A percentile compares a stretch with the other conserved stretches of the same genome.
These are phyloP conservation scores for Dothiorella sarmentorum DNA, from an alignment of 2,329 filamentous ascomycete species.

Conservation along the genomic window DNA sequence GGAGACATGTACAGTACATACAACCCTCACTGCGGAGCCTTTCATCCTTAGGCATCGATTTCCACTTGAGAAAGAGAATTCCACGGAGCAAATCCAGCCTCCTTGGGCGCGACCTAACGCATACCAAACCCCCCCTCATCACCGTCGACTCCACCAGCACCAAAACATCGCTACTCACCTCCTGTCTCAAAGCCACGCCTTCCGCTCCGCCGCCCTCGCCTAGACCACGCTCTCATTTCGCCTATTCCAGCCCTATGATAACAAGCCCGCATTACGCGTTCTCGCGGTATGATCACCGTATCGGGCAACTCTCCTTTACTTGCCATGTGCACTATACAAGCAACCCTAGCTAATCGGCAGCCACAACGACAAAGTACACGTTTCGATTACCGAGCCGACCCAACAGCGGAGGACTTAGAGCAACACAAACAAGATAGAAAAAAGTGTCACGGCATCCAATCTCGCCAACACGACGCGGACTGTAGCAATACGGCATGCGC, in stretches of 20 bases:
- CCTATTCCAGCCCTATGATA: constrained; percentile 11
- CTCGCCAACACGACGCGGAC: neutral
- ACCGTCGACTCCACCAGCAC: neutral
- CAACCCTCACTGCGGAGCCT: neutral
- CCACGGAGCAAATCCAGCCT: neutral
- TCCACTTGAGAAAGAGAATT: neutral
- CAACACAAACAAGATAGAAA: neutral
- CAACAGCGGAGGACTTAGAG: no score
- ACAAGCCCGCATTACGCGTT: constrained; percentile 3
- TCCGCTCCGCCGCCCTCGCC: neutral
- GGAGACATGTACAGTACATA: neutral
- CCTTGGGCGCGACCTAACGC: neutral
- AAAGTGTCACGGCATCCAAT: neutral
- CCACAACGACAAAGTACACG: neutral
- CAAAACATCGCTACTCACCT: constrained; percentile 2
- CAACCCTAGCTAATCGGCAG: neutral
- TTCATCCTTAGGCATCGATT: neutral
- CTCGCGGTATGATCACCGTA: neutral
- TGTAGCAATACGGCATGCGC: neutral
- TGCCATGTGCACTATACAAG: neutral
- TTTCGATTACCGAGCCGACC: constrained; percentile 1
- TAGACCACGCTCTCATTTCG: constrained; percentile 3
- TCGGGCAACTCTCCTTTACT: neutral
- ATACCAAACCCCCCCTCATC: neutral
- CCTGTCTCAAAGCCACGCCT: neutral